Evolutionary conservation across 768 basidiomycete genomes (phyloP).

Genomic region (Tricholoma matsutake): DNA sequence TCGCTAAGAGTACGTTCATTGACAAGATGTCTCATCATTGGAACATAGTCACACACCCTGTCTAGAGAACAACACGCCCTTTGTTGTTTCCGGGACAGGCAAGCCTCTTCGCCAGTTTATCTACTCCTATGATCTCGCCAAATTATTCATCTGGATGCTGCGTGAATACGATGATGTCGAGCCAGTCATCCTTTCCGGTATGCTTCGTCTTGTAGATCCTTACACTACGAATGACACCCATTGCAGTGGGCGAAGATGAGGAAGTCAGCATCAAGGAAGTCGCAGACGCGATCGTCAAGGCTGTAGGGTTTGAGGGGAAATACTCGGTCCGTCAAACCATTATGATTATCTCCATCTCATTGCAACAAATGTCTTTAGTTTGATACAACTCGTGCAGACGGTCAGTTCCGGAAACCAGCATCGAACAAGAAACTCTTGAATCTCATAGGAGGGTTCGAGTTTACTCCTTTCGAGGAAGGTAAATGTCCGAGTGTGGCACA

Average conservation of each 20-base stretch:
- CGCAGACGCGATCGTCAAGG: conserved; percentile 86
- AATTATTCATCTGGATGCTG: conserved; percentile 91
- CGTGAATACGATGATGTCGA: conserved; percentile 91
- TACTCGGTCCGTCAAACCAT: conserved; percentile 51
- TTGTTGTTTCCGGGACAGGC: conserved; percentile 86
- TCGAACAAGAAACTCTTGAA: conserved; percentile 83
- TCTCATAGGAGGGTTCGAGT: conserved; percentile 79
- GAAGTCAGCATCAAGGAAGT: conserved; percentile 92
- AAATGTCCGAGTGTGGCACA: conserved; percentile 21
- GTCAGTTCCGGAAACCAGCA: conserved; percentile 95
- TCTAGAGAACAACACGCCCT: conserved; percentile 76
- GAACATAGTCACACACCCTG: conserved; percentile 2
- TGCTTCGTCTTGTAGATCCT: conserved; percentile 8
- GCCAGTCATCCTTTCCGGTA: conserved; percentile 88
- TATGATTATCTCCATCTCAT: background rate
- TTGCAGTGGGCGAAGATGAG: conserved; percentile 85
- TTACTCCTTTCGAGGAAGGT: conserved; percentile 90
- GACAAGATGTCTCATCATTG: background rate
- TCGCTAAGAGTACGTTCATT: conserved; percentile 70
- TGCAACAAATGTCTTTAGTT: conserved; percentile 47
- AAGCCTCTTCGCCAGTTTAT: conserved; percentile 97
- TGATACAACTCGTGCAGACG: conserved; percentile 81
- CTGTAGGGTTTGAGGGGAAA: conserved; percentile 73
- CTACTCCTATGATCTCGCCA: conserved; percentile 94
- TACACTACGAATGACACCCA: background rate